These are phyloP conservation scores for Diutina sp. DNA, from an alignment of 1,139 yeast species.

Conservation along the genomic window DNA sequence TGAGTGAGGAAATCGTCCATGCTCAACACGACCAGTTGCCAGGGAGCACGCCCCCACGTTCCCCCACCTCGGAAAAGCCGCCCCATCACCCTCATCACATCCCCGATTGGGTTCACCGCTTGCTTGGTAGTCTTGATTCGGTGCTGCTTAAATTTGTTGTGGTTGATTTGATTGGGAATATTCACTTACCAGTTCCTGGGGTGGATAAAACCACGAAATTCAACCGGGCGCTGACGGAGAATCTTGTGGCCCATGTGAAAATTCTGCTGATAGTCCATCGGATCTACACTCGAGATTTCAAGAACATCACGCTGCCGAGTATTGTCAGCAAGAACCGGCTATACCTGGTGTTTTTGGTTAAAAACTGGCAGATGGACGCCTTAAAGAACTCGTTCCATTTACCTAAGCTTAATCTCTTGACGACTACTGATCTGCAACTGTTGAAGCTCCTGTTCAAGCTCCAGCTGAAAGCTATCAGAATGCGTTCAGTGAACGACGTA, in stretches of 20 bases:
- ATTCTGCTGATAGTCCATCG: background rate
- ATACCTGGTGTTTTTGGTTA: conserved; percentile 15
- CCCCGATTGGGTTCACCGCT: background rate
- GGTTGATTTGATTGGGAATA: background rate
- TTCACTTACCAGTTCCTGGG: background rate
- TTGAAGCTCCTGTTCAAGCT: conserved; percentile 13
- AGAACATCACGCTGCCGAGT: background rate
- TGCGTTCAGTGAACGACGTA: conserved; percentile 25
- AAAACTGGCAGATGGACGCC: conserved; percentile 18
- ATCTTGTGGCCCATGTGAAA: background rate
- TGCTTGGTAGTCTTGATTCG: background rate
- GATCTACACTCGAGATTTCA: background rate
- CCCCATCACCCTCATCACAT: background rate
- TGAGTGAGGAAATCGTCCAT: background rate
- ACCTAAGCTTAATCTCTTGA: conserved; percentile 17
- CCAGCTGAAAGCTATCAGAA: conserved; percentile 15
- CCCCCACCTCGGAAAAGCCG: background rate
- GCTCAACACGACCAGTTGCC: background rate
- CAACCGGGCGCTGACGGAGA: background rate
- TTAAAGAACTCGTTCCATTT: conserved; percentile 19
- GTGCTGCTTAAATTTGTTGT: background rate
- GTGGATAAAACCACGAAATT: background rate
- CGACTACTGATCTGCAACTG: conserved; percentile 15
- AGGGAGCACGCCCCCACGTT: background rate
- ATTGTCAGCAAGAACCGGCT: conserved; percentile 3